Base-by-base conservation (phyloP, 768 basidiomycete genomes). In the Tricholoma hemisulphureum region DNA sequence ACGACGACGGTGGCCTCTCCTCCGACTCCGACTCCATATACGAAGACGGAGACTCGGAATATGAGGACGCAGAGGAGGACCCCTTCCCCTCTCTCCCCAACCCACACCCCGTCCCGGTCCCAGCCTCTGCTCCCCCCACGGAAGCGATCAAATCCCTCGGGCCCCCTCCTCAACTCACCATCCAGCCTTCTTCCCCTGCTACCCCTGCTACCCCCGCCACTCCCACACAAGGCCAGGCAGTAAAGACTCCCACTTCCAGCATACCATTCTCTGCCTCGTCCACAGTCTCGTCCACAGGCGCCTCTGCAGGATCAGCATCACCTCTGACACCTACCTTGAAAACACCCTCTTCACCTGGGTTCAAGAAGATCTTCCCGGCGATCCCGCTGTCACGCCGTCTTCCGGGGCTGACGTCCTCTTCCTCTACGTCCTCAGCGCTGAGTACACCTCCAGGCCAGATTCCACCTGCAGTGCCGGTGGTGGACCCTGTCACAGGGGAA, bases 1-100 rank as follows among this genome's bases (percentile, higher is more conserved):
- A 88, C 67, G 93, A 94, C 64, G 93, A 93, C 64, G 92, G 84
- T n/a, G 84, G 87, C 4, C 73, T 91, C 9, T 88, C 85, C 26
- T 81, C 66, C 3, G 77, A 77, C 41, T 29, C 46, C 14, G 69
- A 71, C 7, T 63, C 65, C 21, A 74, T 72, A 21, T 73, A 73
- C 11, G 75, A 75, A 6, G 72, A 65, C 10, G 69, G 65, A 26
- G 71, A 73, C 28, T 66, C 67, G 28, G 65, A 69, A 16, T 65
- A 61, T 16, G 70, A 78, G 6, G 67, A 69, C 11, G 43, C 23
- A 29, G 46, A 49, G 3, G 46, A 28, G 3, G 46, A 49, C 20
- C 28, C 6, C 9, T 60, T 64, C 1, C 70, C 66, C 28, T 48
- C 51, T 28, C 18, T 58, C 51, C 3, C 51, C 58, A 26, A 49